Evolutionary conservation across 2,329 filamentous ascomycete genomes (phyloP).

Genomic region (Colletotrichum truncatum): DNA sequence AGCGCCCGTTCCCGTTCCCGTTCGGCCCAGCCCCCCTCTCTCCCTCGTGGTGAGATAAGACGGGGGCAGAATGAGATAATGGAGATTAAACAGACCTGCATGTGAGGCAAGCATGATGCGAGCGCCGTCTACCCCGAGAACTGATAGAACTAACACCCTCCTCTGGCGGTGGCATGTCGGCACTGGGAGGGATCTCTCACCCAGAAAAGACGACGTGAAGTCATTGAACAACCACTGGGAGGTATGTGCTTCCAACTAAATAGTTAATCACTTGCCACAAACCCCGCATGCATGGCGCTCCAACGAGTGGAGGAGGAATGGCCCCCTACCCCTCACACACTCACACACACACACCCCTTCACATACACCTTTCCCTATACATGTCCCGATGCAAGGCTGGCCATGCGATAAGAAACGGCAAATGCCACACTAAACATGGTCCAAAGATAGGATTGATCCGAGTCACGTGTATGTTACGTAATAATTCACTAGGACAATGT

Average conservation of each 20-base stretch:
- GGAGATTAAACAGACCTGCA: constrained; percentile 51
- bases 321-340: neutral
- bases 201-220: constrained; percentile 15
- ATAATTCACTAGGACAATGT: neutral
- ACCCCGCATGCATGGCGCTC: constrained; percentile 17
- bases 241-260: constrained; percentile 23
- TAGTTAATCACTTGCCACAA: constrained; percentile 8
- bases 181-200: constrained; percentile 17
- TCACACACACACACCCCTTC: neutral
- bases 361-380: neutral
- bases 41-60: neutral
- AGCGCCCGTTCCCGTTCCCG: too few relatives aligned
- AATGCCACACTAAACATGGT: neutral
- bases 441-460: neutral
- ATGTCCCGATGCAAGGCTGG: neutral
- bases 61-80: neutral
- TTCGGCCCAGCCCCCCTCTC: too few relatives aligned
- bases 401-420: constrained; percentile 16
- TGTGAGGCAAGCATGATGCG: constrained; percentile 54
- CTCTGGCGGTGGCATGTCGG: constrained; percentile 43
- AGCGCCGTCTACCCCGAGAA: constrained; percentile 47
- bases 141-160: constrained; percentile 34
- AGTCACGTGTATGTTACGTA: constrained; percentile 12
- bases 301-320: constrained; percentile 9
- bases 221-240: neutral